Percentiles rank a stretch among this genome's conserved stretches.
These are phyloP conservation scores for Lycium barbarum DNA, from an alignment of 257 asterid genomes.

Conservation along the genomic window DNA sequence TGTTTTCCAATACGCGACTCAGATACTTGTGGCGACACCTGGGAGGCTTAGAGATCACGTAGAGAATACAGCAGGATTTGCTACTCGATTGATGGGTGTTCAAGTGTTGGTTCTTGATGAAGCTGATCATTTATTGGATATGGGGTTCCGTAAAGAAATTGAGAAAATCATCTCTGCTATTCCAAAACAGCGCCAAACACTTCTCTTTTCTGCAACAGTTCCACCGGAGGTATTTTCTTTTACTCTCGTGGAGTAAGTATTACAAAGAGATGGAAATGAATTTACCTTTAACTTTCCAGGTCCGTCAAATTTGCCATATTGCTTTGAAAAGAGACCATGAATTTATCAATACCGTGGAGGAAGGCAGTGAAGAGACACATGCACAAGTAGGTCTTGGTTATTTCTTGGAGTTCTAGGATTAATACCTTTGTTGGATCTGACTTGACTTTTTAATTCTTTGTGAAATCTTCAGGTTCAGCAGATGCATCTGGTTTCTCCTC, in stretches of 20 bases:
- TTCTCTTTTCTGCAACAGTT: constrained; percentile 93
- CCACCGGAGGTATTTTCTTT: constrained; percentile 72
- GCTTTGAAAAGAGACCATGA: constrained; percentile 96
- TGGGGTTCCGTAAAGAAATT: constrained; percentile 97
- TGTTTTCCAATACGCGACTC: constrained; percentile 36
- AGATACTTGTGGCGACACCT: constrained; percentile 99
- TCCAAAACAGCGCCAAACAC: constrained; percentile 97
- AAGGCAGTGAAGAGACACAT: constrained; percentile 98
- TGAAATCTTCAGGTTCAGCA: constrained; percentile 73
- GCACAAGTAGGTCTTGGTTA: constrained; percentile 58
- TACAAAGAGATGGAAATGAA: background rate
- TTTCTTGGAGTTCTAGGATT: constrained; percentile 12
- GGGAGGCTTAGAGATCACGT: constrained; percentile 95
- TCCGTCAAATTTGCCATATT: constrained; percentile 88
- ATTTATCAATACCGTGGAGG: constrained; percentile 81
- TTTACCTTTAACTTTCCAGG: constrained; percentile 53
- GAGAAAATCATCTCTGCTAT: constrained; percentile 90
- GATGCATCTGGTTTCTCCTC: constrained; percentile 77
- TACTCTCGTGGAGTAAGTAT: constrained; percentile 22
- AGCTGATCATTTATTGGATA: constrained; percentile 95
- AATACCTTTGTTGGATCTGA: constrained; percentile 26
- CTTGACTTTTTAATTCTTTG: constrained; percentile 17
- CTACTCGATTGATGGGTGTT: constrained; percentile 92
- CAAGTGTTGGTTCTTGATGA: constrained; percentile 92
- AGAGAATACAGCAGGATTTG: constrained; percentile 97